Evolutionary conservation across 2,329 filamentous ascomycete genomes (phyloP).

Genomic region (Aspergillus caelatus): DNA sequence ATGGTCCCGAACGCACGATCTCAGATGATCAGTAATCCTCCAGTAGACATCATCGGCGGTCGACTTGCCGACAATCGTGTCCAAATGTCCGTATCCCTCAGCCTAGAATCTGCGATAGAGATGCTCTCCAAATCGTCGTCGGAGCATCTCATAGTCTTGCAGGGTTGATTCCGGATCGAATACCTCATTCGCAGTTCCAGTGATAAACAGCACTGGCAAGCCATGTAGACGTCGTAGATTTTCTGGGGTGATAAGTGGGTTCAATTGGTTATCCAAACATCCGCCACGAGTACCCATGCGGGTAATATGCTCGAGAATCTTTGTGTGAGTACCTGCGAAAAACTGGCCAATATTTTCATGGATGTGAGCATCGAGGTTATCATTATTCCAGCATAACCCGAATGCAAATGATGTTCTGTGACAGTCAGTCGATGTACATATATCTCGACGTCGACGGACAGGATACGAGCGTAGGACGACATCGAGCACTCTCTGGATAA

Average conservation of each 20-base stretch:
- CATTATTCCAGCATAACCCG: neutral
- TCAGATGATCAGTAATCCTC: conserved; percentile 1
- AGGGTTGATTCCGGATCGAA: conserved; percentile 28
- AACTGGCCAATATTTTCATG: conserved; percentile 31
- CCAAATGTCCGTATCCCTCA: conserved; percentile 30
- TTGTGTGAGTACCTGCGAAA: conserved; percentile 34
- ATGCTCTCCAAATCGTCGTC: conserved; percentile 22
- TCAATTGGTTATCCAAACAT: neutral
- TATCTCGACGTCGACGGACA: neutral
- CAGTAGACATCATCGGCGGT: conserved; percentile 22
- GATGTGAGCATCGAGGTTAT: conserved; percentile 26
- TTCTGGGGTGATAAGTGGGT: neutral
- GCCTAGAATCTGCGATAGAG: conserved; percentile 24
- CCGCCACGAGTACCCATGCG: conserved; percentile 16
- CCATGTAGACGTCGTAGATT: conserved; percentile 16
- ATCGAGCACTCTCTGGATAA: neutral
- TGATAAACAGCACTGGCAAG: conserved; percentile 29
- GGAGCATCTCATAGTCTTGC: conserved; percentile 26
- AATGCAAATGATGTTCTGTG: neutral
- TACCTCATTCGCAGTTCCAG: conserved; percentile 29
- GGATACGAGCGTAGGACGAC: neutral
- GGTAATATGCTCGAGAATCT: conserved; percentile 33
- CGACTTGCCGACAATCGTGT: conserved; percentile 27
- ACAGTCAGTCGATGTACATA: neutral
- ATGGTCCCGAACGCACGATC: neutral